These are phyloP conservation scores for Clonostachys rosea DNA, from an alignment of 2,329 filamentous ascomycete species.

Conservation along the genomic window DNA sequence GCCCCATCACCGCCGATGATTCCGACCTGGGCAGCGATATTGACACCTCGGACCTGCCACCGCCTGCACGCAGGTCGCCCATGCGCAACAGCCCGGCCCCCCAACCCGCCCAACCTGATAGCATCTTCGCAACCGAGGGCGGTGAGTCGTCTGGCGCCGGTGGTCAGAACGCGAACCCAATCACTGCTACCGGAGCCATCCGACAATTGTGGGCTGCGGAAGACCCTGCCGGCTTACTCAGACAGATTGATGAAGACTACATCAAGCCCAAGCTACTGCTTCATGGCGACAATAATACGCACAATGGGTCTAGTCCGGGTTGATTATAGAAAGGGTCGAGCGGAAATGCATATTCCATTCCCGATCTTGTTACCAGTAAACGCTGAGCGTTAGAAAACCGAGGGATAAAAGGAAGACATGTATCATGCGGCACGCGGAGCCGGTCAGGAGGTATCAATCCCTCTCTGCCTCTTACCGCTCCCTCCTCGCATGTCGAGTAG, in stretches of 20 bases:
- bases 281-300: constrained; percentile 49
- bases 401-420: no score
- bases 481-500: no score
- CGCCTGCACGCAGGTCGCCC: constrained; percentile 45
- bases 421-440: no score
- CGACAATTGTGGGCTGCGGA: constrained; percentile 78
- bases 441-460: no score
- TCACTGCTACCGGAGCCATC: constrained; percentile 74
- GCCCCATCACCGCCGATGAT: constrained; percentile 36
- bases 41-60: constrained; percentile 62
- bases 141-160: constrained; percentile 12
- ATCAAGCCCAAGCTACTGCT: constrained; percentile 89
- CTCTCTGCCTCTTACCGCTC: no score
- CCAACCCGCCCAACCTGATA: constrained; percentile 10
- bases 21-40: constrained; percentile 61
- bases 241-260: constrained; percentile 90
- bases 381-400: no score
- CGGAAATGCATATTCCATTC: no score
- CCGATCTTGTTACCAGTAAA: no score
- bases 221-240: constrained; percentile 86
- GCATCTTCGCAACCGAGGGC: constrained; percentile 20
- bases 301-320: no score
- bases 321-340: no score
- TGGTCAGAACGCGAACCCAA: constrained; percentile 23
- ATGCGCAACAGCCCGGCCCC: constrained; percentile 17